Base-by-base conservation (phyloP, 208 protist species). In the Wallacemonas sp. region DNA sequence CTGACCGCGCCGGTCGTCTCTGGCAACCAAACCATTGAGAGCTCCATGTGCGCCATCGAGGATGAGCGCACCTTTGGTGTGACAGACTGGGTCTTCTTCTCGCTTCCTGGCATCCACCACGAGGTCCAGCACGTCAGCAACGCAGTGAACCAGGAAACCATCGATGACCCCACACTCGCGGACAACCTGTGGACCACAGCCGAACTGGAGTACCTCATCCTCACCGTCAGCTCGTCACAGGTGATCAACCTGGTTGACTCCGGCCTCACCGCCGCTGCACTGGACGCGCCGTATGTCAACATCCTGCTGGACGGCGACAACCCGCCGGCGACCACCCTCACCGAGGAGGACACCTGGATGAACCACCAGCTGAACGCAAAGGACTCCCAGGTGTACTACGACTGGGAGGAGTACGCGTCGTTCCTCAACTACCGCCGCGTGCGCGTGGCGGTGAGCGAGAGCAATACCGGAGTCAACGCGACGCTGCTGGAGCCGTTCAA, bases 81-180 rank as follows among this genome's bases (percentile, higher is more conserved):
- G 44, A 90, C 75, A n/a, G 90, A 95, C 67, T 93, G 86, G 90
- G 78, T 93, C 27, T 76, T 86, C 65, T 26, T 95, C 34, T 80
- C 87, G 23, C 55, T 95, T 32, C 74, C 80, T 8, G 65, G 61
- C 32, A 73, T 83, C 36, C 66, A 72, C 27, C 64, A 77, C 44
- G 72, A 77, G 72, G 66, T 62, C 12, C 63, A 65, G 6, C 60
- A 63, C 61, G 64, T 78, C 19, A 46, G 67, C 44, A 23, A 61
- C 17, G 70, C 69, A 17, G 56, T 73, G 33, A 61, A 65, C 12
- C 23, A 69, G 32, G 23, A 55, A 36, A 68, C 81, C 47, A 60
- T 83, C 19, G 68, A 69, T 11, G 68, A 74, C 47, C n/a, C 57
- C 34, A 52, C 56, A 24, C 61, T 78, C 24, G 30, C 11, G 1